These are phyloP conservation scores for Eucalyptus pauciflora DNA, from an alignment of 345 rosid genomes.

Conservation along the genomic window DNA sequence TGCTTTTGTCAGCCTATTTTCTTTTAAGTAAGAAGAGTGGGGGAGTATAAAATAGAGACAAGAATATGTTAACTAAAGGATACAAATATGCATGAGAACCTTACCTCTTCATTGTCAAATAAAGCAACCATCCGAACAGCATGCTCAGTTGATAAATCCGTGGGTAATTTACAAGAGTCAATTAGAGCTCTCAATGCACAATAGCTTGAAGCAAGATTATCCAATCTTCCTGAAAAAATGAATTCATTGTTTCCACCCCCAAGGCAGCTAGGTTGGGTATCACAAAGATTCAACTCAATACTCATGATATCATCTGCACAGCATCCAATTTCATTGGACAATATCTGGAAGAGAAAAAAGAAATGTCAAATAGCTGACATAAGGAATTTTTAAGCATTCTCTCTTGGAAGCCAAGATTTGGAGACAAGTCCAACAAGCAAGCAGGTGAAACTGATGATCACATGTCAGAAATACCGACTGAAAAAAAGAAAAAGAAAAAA, in stretches of 20 bases:
- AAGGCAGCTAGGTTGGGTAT: conserved; percentile 95
- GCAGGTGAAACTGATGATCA: neutral
- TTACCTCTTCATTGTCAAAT: conserved; percentile 97
- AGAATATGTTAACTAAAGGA: neutral
- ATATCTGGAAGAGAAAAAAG: conserved; percentile 23
- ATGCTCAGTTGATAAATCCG: conserved; percentile 48
- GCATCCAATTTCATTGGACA: conserved; percentile 65
- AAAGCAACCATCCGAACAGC: conserved; percentile 79
- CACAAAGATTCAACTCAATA: conserved; percentile 86
- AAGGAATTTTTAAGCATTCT: neutral
- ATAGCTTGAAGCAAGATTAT: conserved; percentile 88
- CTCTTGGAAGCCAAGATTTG: neutral
- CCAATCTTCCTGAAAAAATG: conserved; percentile 91
- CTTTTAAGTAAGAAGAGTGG: neutral
- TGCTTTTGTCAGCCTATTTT: neutral
- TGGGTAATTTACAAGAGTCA: conserved; percentile 52
- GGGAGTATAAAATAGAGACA: neutral
- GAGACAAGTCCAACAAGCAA: neutral
- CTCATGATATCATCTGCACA: conserved; percentile 52
- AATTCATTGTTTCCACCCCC: conserved; percentile 91
- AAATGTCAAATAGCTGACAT: neutral
- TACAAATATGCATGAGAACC: neutral
- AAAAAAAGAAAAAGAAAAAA: no score
- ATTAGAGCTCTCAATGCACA: conserved; percentile 85
- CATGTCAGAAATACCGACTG: neutral